Conservation (phyloP, 306 rosid species). For the Neltuma alba region DNA sequence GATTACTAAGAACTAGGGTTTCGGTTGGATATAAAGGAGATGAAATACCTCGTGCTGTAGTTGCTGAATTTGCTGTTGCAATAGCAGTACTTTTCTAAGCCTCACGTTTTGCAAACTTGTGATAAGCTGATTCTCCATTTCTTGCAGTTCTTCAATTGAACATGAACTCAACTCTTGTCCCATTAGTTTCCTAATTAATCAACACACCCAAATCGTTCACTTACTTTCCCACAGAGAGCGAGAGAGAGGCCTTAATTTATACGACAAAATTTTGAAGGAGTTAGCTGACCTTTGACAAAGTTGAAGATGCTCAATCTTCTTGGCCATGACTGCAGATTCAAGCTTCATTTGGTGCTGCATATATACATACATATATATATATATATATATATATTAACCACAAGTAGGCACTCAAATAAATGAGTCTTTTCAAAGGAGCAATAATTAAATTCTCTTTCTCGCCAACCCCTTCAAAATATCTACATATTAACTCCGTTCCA, state of each 20-base stretch:
- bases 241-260: too few relatives aligned
- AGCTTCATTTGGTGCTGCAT: constrained; percentile 67
- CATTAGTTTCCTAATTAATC: constrained; percentile 54
- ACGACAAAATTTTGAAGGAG: constrained; percentile 9
- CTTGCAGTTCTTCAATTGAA: constrained; percentile 54
- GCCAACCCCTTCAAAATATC: not conserved
- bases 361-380: too few relatives aligned
- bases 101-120: constrained; percentile 47
- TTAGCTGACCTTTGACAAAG: constrained; percentile 48
- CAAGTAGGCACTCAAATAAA: not conserved
- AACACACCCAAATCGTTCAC: constrained; percentile 9
- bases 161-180: constrained; percentile 54
- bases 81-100: constrained; percentile 57
- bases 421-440: too few relatives aligned
- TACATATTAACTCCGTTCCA: too few relatives aligned
- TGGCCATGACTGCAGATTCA: constrained; percentile 47
- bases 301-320: constrained; percentile 59
- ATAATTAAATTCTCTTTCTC: not conserved
- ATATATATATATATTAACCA: not conserved
- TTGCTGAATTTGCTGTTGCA: constrained; percentile 40
- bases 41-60: constrained; percentile 50
- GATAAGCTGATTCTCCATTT: constrained; percentile 46
- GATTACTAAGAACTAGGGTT: not conserved
- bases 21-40: not conserved
- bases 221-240: too few relatives aligned